Evolutionary conservation across 306 rosid species (phyloP).

Genomic region (Cucumis hystrix): DNA sequence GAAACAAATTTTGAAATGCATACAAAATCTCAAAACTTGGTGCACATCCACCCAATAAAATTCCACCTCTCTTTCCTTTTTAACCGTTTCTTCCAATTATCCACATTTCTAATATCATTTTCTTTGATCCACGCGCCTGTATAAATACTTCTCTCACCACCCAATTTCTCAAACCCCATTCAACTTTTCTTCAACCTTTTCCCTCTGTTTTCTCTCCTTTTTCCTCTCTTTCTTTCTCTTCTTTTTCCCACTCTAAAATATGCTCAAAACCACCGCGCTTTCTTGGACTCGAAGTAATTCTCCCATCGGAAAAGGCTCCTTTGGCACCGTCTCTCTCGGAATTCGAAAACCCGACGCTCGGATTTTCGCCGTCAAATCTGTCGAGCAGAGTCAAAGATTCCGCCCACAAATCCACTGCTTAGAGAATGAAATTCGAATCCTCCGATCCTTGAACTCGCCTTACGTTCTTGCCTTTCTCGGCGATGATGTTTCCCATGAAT

Average conservation of each 20-base stretch:
- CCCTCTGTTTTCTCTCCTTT: background rate
- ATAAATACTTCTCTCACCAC: background rate
- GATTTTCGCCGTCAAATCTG: constrained; percentile 76
- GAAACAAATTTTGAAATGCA: too few species aligned
- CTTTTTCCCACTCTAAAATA: background rate
- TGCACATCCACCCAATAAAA: background rate
- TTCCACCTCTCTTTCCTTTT: background rate
- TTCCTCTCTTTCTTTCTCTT: background rate
- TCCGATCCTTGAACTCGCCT: constrained; percentile 39
- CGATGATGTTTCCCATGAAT: constrained; percentile 49
- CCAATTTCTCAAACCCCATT: background rate
- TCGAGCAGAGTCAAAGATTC: constrained; percentile 19
- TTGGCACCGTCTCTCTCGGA: constrained; percentile 52
- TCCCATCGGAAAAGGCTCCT: constrained; percentile 59
- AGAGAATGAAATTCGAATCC: constrained; percentile 63
- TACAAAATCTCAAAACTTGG: background rate
- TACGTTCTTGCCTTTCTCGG: constrained; percentile 42
- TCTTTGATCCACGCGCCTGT: background rate
- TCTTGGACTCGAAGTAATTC: constrained; percentile 69
- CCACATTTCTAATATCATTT: background rate
- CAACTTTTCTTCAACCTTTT: background rate
- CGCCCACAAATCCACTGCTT: constrained; percentile 32
- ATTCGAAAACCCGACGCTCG: constrained; percentile 24
- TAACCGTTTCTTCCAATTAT: constrained; percentile 2
- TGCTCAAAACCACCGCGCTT: constrained; percentile 2